Evolutionary conservation across 2,329 filamentous ascomycete species (phyloP).

Genomic region (Tolypocladium nubicola): DNA sequence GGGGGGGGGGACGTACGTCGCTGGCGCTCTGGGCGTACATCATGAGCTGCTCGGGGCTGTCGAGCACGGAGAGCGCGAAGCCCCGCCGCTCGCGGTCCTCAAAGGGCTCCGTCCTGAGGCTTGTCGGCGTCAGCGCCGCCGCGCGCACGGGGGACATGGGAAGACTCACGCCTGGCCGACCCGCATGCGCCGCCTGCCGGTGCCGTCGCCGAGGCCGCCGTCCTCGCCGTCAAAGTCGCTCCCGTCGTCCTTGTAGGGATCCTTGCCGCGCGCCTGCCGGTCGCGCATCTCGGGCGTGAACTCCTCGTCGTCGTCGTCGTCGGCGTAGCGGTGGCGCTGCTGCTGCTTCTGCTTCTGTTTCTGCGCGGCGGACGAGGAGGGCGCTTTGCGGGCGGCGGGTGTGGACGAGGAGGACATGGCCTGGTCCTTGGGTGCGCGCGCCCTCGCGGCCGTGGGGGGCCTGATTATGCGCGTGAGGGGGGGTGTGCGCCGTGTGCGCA

Average conservation of each 20-base stretch:
- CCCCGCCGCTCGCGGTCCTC: conserved; percentile 31
- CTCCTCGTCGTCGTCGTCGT: conserved; percentile 5
- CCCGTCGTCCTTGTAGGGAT: conserved; percentile 30
- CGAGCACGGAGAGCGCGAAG: conserved; percentile 42
- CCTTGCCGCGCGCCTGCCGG: conserved; percentile 47
- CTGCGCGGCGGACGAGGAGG: background rate
- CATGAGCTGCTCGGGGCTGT: conserved; percentile 47
- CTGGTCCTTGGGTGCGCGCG: background rate
- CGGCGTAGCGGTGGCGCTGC: background rate
- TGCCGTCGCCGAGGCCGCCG: conserved; percentile 11
- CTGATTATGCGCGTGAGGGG: no score
- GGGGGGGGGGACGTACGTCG: conserved; percentile 32
- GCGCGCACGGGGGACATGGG: background rate
- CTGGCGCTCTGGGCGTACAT: conserved; percentile 44
- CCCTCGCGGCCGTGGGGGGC: background rate
- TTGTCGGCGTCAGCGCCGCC: background rate
- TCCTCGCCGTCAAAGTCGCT: conserved; percentile 17
- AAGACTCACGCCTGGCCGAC: background rate
- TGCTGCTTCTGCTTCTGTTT: background rate
- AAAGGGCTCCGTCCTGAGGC: conserved; percentile 26
- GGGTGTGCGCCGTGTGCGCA: no score
- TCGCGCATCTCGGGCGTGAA: conserved; percentile 45
- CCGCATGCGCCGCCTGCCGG: background rate
- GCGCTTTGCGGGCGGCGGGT: background rate
- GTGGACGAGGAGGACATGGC: background rate